Conservation (phyloP, 805 yeast genomes). For the Pichia occidentalis region DNA sequence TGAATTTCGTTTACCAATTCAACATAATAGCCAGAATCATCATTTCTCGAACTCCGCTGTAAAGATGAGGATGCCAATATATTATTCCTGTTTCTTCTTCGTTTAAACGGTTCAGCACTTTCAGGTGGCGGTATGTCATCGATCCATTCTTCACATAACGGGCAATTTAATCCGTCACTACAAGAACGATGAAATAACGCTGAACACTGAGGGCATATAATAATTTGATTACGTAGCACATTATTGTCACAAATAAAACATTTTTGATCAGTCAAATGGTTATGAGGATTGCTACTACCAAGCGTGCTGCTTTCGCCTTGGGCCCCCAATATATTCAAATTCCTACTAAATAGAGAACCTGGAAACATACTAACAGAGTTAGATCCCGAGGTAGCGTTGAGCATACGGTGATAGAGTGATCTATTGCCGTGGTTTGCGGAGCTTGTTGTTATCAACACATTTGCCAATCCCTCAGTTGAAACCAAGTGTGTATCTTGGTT, state of each 20-base stretch:
- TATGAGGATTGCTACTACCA: slow-evolving; percentile 8
- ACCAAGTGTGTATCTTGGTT: background rate
- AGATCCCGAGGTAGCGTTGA: slow-evolving; percentile 4
- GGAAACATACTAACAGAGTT: too few species aligned
- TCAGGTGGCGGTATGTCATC: slow-evolving; percentile 13
- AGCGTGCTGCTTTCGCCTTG: too few species aligned
- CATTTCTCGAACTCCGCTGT: slow-evolving; percentile 8
- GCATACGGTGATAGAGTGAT: slow-evolving; percentile 3
- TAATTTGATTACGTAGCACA: slow-evolving; percentile 18
- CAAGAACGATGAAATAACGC: slow-evolving; percentile 29
- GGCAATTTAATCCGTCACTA: slow-evolving; percentile 27
- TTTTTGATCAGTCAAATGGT: slow-evolving; percentile 21
- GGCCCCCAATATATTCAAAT: too few species aligned
- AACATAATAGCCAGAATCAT: slow-evolving; percentile 6
- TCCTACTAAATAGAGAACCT: too few species aligned
- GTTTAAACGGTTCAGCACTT: slow-evolving; percentile 10
- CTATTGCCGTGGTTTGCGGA: background rate
- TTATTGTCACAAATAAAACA: slow-evolving; percentile 31
- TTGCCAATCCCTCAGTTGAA: slow-evolving; percentile 2
- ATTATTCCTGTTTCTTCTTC: slow-evolving; percentile 8
- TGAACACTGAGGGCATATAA: slow-evolving; percentile 29
- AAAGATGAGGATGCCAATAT: slow-evolving; percentile 7
- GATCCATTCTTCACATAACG: slow-evolving; percentile 32
- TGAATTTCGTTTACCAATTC: slow-evolving; percentile 6
- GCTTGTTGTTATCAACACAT: background rate